phyloP scores from a whole-genome alignment of 768 basidiomycete genomes.

The Hebeloma cylindrosporum region DNA sequence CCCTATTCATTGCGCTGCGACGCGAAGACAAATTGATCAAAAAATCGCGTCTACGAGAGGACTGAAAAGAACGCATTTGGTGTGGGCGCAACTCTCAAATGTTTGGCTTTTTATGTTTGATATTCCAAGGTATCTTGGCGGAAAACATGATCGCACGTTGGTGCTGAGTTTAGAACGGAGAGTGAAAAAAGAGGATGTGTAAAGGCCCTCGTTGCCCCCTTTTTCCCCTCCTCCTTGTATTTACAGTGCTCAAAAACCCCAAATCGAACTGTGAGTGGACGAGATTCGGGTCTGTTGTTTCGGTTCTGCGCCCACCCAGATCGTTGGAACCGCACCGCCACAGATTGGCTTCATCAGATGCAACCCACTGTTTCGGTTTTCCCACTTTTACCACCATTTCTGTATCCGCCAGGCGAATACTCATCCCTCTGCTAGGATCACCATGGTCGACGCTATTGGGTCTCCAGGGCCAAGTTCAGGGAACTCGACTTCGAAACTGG shows the following conservation, averaged over 20 bases:
- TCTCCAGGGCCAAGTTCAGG: conserved; percentile 30
- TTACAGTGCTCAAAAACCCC: too few relatives aligned
- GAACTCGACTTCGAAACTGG: conserved; percentile 24
- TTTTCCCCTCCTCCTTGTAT: too few relatives aligned
- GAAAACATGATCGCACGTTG: too few relatives aligned
- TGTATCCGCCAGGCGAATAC: conserved; percentile 23
- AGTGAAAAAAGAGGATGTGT: too few relatives aligned
- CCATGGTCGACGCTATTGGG: conserved; percentile 34
- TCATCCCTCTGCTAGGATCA: conserved; percentile 29
- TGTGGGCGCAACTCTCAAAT: too few relatives aligned
- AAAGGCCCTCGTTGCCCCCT: neutral
- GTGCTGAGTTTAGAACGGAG: conserved; percentile 26
- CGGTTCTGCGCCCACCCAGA: conserved; percentile 16
- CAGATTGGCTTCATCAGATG: conserved; percentile 42
- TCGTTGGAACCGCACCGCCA: conserved; percentile 26
- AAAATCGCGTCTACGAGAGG: too few relatives aligned
- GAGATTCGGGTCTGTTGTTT: conserved; percentile 12
- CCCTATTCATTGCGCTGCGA: too few relatives aligned
- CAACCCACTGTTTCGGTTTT: conserved; percentile 43
- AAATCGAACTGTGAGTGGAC: conserved; percentile 3
- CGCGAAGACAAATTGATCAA: too few relatives aligned
- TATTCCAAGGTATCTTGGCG: too few relatives aligned
- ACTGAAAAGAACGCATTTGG: too few relatives aligned
- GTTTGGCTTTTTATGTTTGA: too few relatives aligned
- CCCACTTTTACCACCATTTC: conserved; percentile 27